These are phyloP conservation scores for Stylonectria norvegica DNA, from an alignment of 2,329 filamentous ascomycete species.

Conservation along the genomic window DNA sequence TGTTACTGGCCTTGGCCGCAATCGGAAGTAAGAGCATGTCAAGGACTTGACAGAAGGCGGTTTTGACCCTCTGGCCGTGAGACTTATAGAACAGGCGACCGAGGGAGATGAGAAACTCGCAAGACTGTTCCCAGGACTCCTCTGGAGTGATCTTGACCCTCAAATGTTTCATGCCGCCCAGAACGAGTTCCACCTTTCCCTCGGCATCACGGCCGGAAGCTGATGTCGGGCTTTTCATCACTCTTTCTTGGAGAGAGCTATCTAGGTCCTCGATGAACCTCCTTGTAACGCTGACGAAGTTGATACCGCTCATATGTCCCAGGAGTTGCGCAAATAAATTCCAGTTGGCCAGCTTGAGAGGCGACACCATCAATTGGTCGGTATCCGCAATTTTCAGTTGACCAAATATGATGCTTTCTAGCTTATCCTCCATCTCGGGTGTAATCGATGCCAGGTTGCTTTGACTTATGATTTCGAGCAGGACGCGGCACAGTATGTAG, in stretches of 20 bases:
- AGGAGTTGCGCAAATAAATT: slow-evolving; percentile 87
- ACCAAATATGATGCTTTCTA: slow-evolving; percentile 95
- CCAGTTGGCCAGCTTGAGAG: slow-evolving; percentile 91
- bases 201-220: slow-evolving; percentile 64
- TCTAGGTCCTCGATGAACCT: slow-evolving; percentile 82
- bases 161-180: slow-evolving; percentile 88
- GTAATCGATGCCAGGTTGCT: slow-evolving; percentile 81
- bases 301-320: slow-evolving; percentile 93
- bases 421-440: slow-evolving; percentile 85
- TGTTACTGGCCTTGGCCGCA: slow-evolving; percentile 71
- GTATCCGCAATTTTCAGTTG: slow-evolving; percentile 87
- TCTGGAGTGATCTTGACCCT: slow-evolving; percentile 71
- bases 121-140: slow-evolving; percentile 78
- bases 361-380: slow-evolving; percentile 72
- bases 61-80: slow-evolving; percentile 86
- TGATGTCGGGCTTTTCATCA: slow-evolving; percentile 61
- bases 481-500: slow-evolving; percentile 88
- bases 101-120: slow-evolving; percentile 80
- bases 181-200: slow-evolving; percentile 77
- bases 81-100: slow-evolving; percentile 79
- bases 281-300: slow-evolving; percentile 78
- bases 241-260: slow-evolving; percentile 70
- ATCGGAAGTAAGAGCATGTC: slow-evolving; percentile 84
- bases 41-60: slow-evolving; percentile 89
- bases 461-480: slow-evolving; percentile 91